phyloP scores from a whole-genome alignment of 176 grass and related monocot genomes.

The Thinopyrum elongatum region DNA sequence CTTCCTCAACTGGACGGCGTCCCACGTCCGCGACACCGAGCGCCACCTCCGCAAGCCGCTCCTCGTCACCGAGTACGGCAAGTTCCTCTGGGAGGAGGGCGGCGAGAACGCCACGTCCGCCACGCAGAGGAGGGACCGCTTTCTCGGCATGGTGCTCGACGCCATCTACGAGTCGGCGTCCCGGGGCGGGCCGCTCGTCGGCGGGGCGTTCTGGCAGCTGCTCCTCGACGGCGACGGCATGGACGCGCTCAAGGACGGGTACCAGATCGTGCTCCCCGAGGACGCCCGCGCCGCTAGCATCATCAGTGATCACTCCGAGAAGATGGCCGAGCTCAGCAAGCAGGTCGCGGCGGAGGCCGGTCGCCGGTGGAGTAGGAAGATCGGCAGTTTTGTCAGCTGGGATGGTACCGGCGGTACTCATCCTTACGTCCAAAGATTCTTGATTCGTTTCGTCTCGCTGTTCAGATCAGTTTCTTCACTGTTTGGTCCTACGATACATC shows the following conservation, averaged over 20 bases:
- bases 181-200: constrained; percentile 16
- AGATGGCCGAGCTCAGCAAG: constrained; percentile 36
- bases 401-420: fast-evolving
- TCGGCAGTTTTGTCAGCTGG: not conserved
- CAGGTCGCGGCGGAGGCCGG: not conserved
- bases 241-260: constrained; percentile 50
- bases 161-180: constrained; percentile 32
- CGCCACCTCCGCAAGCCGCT: constrained; percentile 28
- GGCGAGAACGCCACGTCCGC: not conserved
- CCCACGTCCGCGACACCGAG: not conserved
- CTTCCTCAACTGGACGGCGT: constrained; percentile 36
- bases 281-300: constrained; percentile 28
- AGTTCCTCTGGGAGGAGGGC: constrained; percentile 37
- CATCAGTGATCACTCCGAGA: constrained; percentile 30
- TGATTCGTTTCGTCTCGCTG: constrained; percentile 5
- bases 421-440: not conserved
- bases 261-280: constrained; percentile 47
- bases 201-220: constrained; percentile 59
- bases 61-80: constrained; percentile 58
- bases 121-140: constrained; percentile 13
- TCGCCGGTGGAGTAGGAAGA: not conserved
- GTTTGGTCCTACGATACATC: not conserved
- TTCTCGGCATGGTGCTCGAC: constrained; percentile 27
- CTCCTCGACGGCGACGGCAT: constrained; percentile 25
- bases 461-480: constrained; percentile 12